These are phyloP conservation scores for Acephala macrosclerotiorum DNA, from an alignment of 2,329 filamentous ascomycete genomes.

Conservation along the genomic window DNA sequence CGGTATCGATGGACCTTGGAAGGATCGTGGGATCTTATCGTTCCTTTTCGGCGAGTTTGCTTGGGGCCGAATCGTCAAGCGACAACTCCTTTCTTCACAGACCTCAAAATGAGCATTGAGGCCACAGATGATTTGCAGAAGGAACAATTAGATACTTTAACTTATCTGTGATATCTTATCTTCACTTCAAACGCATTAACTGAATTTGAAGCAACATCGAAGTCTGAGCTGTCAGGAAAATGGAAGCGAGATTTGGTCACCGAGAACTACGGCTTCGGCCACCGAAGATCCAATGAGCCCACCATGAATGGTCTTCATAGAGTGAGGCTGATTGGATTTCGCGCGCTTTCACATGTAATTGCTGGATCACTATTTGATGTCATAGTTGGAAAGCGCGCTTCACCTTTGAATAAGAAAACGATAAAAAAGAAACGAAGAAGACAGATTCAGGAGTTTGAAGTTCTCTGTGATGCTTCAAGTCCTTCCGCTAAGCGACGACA, in stretches of 20 bases:
- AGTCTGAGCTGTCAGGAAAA: background rate
- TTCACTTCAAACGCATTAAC: background rate
- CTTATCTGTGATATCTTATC: background rate
- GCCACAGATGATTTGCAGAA: background rate
- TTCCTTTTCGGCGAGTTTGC: background rate
- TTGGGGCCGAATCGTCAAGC: background rate
- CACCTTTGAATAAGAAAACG: too few species aligned
- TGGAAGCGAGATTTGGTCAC: background rate
- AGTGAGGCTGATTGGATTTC: background rate
- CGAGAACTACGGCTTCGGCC: slow-evolving; percentile 1
- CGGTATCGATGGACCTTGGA: background rate
- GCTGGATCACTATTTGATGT: too few species aligned
- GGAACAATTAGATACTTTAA: background rate
- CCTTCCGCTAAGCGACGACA: too few species aligned
- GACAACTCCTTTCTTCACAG: background rate
- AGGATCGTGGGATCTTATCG: background rate
- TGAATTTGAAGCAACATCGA: background rate
- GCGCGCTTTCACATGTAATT: background rate
- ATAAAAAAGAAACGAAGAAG: too few species aligned
- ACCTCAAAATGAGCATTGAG: background rate
- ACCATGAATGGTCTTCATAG: background rate
- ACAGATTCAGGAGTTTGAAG: too few species aligned
- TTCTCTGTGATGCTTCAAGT: too few species aligned
- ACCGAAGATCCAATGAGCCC: background rate
- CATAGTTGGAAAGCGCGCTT: too few species aligned